Base-by-base conservation (phyloP, 257 asterid genomes). In the Parsonsia alboflavescens region DNA sequence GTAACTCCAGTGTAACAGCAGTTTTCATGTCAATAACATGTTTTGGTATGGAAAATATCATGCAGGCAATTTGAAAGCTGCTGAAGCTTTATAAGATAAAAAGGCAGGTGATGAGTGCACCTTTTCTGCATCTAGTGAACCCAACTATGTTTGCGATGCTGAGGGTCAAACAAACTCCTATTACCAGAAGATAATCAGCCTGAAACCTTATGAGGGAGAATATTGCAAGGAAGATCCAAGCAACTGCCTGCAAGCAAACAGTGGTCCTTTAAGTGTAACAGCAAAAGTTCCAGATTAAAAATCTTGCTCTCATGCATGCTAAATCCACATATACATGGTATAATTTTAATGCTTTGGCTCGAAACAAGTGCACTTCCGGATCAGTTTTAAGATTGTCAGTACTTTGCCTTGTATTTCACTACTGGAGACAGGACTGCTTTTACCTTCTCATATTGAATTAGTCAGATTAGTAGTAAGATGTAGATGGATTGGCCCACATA, bases 141-240 rank as follows among this genome's bases (percentile, higher is more conserved):
- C 97, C 98, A 81, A 95, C 85, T 70, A 95, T 95, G 83, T 95
- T 95, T 76, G 99, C 99, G 75, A 89, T 68, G 80, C 99, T 86
- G 80, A 95, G 98, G 73, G 99, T 95, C 86, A 92, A 82, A 80
- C 99, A 95, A n/a, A 95, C 99, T 57, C 97, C 98, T 75, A 95
- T 90, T 62, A 95, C 99, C 21, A 95, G 96, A 76, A 93, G 93
- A 85, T 87, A 95, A 79, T 93, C 98, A 76, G 97, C 98, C 84
- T 91, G 96, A 73, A 93, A 90, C 82, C 96, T 90, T 76, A 93
- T 78, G 75, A 93, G 84, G 64, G 97, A 93, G 85, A 93, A 93
- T 77, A 93, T 86, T 75, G 89, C 96, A 42, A 93, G 89, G 78
- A 93, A 57, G 82, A 88, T 71, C 98, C 98, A 93, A 56, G 79